Base-by-base conservation (phyloP, 2,329 filamentous ascomycete species). In the Penicillium sclerotigenum region DNA sequence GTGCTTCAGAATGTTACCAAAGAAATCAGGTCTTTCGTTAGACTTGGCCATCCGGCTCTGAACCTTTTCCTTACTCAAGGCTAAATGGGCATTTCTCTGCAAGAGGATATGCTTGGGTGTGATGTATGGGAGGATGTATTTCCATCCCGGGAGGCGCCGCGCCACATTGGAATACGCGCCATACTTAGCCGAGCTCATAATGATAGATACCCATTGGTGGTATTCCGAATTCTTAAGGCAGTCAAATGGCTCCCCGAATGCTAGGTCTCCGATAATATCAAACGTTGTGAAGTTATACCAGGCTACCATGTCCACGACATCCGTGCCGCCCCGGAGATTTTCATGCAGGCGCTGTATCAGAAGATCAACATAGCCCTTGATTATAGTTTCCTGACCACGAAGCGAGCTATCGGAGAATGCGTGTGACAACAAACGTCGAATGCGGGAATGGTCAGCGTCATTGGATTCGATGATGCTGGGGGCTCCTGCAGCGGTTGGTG, bases 321-420 rank as follows among this genome's bases (percentile, higher is more conserved):
- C 38, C 2, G 47, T 51, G 5, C 55, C 62, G 10, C n/a, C 37
- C 2, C 24, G 29, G n/a, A 48, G 46, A 26, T 47, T 53, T 29
- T 67, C 64, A 3, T 38, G 49, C 13, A 74, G 36, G 13, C 64
- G 59, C 31, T 63, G 38, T 11, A 75, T 67, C 3, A 76, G 52
- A 1, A 68, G 56, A 40, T 74, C 65, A 14, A 74, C 52, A 55
- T 74, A 73, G 7, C 33, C 14, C 28, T 61, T 56, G 16, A 76
- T 66, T n/a, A 73, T 61, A 1, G 63, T 53, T 50, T 75, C 75
- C 54, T 77, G 77, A 13, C 72, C 70, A 5, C 64, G 63, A 16
- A 80, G 49, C 2, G 74, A 72, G 45, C 70, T 71, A 41, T 79
- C 77, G 0, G 76, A 77, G 57, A 80, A 79, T 0, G 72, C 75